A percentile compares a stretch with the other conserved stretches of the same genome.
Evolutionary conservation across 2,329 filamentous ascomycete genomes (phyloP).

Genomic region (Penicillium sp.): DNA sequence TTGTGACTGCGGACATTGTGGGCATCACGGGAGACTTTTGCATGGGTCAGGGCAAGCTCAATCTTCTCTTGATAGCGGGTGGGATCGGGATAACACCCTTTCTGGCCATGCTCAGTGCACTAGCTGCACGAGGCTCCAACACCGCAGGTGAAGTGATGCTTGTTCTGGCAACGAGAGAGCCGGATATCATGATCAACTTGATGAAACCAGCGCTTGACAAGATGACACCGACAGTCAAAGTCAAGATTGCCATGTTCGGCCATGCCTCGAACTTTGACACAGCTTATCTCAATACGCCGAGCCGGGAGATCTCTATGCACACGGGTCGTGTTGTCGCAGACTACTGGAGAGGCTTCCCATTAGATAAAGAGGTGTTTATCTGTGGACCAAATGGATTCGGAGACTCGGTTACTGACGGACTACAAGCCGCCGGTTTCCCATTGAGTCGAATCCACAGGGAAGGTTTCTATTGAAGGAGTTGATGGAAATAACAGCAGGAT

Average conservation of each 20-base stretch:
- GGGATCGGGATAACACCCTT: conserved; percentile 36
- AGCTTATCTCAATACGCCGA: background rate
- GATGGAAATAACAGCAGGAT: background rate
- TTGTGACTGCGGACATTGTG: conserved; percentile 6
- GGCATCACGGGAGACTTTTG: conserved; percentile 13
- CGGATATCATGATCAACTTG: conserved; percentile 7
- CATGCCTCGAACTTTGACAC: background rate
- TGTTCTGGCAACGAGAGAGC: conserved; percentile 11
- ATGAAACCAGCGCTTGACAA: conserved; percentile 1
- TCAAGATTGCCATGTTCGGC: conserved; percentile 10
- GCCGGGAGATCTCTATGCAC: background rate
- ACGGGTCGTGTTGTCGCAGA: conserved; percentile 2
- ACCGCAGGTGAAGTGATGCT: background rate
- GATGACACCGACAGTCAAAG: background rate
- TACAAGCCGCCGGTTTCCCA: conserved; percentile 11
- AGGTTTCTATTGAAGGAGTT: conserved; percentile 9
- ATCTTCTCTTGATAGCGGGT: conserved; percentile 23
- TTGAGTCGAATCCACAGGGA: conserved; percentile 10
- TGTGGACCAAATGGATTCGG: conserved; percentile 23
- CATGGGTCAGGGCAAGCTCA: background rate
- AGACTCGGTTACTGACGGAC: conserved; percentile 15
- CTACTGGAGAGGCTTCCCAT: conserved; percentile 7
- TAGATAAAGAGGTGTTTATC: conserved; percentile 16
- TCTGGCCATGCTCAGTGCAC: conserved; percentile 27
- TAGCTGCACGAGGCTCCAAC: conserved; percentile 1